Evolutionary conservation across 345 rosid genomes (phyloP).

Genomic region (Dimocarpus longan): DNA sequence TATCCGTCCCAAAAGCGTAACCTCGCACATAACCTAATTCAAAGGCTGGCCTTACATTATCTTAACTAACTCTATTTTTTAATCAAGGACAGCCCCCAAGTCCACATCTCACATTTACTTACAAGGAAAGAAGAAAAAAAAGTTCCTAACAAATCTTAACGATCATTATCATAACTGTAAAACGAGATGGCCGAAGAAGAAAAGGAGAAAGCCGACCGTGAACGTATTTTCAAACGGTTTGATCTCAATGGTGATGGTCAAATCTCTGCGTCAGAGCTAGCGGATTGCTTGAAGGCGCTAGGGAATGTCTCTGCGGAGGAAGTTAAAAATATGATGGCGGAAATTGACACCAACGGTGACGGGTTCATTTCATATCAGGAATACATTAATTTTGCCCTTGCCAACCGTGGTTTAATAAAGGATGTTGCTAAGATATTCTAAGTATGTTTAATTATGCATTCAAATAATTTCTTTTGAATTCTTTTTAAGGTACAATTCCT

Average conservation of each 20-base stretch:
- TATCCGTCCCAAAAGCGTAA: slow-evolving; percentile 29
- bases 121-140: not conserved
- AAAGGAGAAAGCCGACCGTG: slow-evolving; percentile 49
- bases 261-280: slow-evolving; percentile 78
- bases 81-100: not conserved
- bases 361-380: slow-evolving; percentile 79
- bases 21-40: slow-evolving; percentile 23
- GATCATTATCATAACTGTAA: not conserved
- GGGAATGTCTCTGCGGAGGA: slow-evolving; percentile 66
- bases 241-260: slow-evolving; percentile 86
- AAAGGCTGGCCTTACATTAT: slow-evolving; percentile 26
- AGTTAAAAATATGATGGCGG: slow-evolving; percentile 78
- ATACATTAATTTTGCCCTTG: slow-evolving; percentile 66
- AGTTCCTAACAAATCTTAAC: not conserved
- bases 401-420: slow-evolving; percentile 78
- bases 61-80: slow-evolving; percentile 9
- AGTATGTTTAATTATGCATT: not conserved
- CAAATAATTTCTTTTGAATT: not conserved
- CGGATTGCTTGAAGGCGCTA: slow-evolving; percentile 67
- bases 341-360: slow-evolving; percentile 90
- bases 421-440: slow-evolving; percentile 86
- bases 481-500: not conserved
- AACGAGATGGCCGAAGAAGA: slow-evolving; percentile 57
- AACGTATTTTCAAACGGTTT: slow-evolving; percentile 75
- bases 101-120: not conserved